Conservation (phyloP, 192 early-diverging fungal species). For the Backusella westeae region DNA sequence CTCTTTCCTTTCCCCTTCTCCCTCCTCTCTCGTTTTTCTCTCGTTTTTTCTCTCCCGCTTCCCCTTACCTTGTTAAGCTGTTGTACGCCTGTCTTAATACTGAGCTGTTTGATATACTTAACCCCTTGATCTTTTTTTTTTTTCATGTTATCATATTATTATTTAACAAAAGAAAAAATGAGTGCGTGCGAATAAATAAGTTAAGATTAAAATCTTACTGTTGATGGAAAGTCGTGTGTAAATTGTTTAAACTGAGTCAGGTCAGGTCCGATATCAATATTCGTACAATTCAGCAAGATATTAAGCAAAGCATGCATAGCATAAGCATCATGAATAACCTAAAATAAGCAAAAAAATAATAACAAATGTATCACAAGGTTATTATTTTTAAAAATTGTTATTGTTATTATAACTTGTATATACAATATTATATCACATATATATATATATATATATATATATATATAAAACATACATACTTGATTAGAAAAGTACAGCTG, state of each 20-base stretch:
- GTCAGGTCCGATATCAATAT: slow-evolving; percentile 54
- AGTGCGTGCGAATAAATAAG: not conserved
- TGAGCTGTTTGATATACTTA: slow-evolving; percentile 1
- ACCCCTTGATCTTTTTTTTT: slow-evolving; percentile 13
- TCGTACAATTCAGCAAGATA: slow-evolving; percentile 56
- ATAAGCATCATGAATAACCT: slow-evolving; percentile 69
- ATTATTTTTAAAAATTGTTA: not conserved
- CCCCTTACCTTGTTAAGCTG: slow-evolving; percentile 46
- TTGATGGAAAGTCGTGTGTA: slow-evolving; percentile 55
- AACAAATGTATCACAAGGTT: not conserved
- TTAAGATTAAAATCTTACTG: slow-evolving; percentile 30
- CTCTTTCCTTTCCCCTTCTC: not conserved
- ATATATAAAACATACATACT: slow-evolving; percentile 5
- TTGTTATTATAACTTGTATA: not conserved
- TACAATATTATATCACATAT: not conserved
- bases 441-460: not conserved
- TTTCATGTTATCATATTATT: not conserved
- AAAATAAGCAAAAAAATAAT: slow-evolving; percentile 17
- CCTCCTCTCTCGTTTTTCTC: not conserved
- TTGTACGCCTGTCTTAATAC: slow-evolving; percentile 58
- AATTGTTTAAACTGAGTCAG: slow-evolving; percentile 58
- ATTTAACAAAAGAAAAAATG: not conserved
- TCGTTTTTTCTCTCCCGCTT: not conserved
- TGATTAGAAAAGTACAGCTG: slow-evolving; percentile 40
- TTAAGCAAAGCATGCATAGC: slow-evolving; percentile 70